Base-by-base conservation (phyloP, 495 filamentous ascomycete species). In the Aspergillus indologenus region DNA sequence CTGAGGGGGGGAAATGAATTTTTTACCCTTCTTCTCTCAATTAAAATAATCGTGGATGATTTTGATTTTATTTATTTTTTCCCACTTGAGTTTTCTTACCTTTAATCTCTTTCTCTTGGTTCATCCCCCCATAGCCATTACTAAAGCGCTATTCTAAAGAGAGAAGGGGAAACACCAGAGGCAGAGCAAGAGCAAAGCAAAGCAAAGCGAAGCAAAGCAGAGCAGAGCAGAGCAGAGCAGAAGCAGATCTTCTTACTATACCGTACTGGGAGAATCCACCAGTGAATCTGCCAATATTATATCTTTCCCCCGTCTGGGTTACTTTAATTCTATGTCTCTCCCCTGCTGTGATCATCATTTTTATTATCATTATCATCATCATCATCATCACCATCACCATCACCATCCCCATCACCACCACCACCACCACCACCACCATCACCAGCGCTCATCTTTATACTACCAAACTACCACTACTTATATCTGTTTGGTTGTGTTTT, bases 31-130 rank as follows among this genome's bases (percentile, higher is more conserved):
- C 49, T 51, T 64, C 56, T 49, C 18, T 49, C 18, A 49, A 22
- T 26, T 24, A n/a, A 31, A 40, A 45, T 26, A 6, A 34, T 56
- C 26, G 23, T 48, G 20, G 23, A 23, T 22, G 34, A 48, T 48
- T 48, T n/a, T 48, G 51, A 40, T 58, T 56, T 51, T 19, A 18
- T 17, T 45, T 23, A 24, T 21, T 58, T 50, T 53, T 55, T 52
- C 59, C 61, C 44, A 44, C 26, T n/a, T n/a, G n/a, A n/a, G n/a
- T 56, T 54, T 55, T 55, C n/a, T 49, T 21, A 49, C n/a, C 45
- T 34, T 42, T 47, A 6, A 21, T 45, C 34, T 21, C 49, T 59
- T 59, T 46, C 29, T 29, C 15, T 58, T 44, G 26, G 34, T 21
- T 56, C 54, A 31, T 47, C 43, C 45, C 18, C 26, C 45, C 26